Base-by-base conservation (phyloP, 495 filamentous ascomycete species). In the Aspergillus baeticus region DNA sequence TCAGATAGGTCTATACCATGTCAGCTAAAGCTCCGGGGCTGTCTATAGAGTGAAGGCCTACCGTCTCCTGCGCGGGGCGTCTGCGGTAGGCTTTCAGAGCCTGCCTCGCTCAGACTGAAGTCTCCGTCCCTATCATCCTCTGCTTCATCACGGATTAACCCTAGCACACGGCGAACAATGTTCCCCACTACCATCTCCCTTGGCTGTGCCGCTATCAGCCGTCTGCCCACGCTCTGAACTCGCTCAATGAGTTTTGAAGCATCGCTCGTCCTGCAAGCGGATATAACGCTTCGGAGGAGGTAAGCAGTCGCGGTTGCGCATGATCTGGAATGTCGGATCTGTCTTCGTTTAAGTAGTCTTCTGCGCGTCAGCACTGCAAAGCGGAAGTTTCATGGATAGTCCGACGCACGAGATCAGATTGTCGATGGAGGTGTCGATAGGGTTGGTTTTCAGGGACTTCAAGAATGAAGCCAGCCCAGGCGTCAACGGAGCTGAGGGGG, bases 111-210 rank as follows among this genome's bases (percentile, higher is more conserved):
- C 37, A 80, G 78, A n/a, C 68, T 63, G 41, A 77, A 77, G 53
- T 88, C 88, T 36, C 77, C 87, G 43, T 87, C 90, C 41, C 87
- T 76, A 50, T 91, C 87, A 62, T 93, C 91, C 47, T 90, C 84
- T 33, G 87, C 86, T 64, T 97, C 93, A 65, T 97, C 93, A 21
- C 94, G 84, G 59, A 98, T 91, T 46, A 98, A 78, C 35, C 90
- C 91, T 18, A 98, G 75, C 15, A 97, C 88, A 53, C 94, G 87
- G 51, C 93, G 81, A 29, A 96, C 89, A 62, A 98, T 88, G 62
- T 98, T 98, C 43, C 93, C 93, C 21, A 96, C 91, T 3, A 89
- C 90, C 63, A 95, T 84, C 72, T 97, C 94, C 15, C 86, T 78
- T 13, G 94, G 93, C 57, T 94, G 91, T 10, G 94, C 91, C 35